Evolutionary conservation across 2,329 filamentous ascomycete species (phyloP).

Genomic region (Cladosporium oxysporum): DNA sequence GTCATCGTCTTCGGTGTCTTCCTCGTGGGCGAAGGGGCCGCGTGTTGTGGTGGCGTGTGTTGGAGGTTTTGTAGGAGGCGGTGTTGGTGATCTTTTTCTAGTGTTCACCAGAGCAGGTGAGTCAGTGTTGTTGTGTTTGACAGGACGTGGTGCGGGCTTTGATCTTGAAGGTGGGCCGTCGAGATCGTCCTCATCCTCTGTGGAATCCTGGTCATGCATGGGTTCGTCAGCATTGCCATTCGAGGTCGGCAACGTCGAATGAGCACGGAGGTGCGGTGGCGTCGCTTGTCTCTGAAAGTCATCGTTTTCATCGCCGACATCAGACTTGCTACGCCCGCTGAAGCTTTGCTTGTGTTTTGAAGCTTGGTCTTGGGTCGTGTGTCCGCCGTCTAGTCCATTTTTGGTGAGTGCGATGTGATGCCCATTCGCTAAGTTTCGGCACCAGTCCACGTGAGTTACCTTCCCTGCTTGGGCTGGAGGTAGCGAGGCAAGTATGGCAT

Average conservation of each 20-base stretch:
- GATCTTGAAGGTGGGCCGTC: conserved; percentile 33
- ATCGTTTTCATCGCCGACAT: conserved; percentile 18
- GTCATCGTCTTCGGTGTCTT: conserved; percentile 1
- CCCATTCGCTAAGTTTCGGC: conserved; percentile 37
- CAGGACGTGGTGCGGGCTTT: background rate
- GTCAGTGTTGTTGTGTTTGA: background rate
- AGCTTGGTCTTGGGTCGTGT: background rate
- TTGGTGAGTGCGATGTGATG: conserved; percentile 4
- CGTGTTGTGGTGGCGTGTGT: conserved; percentile 11
- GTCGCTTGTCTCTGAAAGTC: conserved; percentile 32
- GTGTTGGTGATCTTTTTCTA: background rate
- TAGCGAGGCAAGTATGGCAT: conserved; percentile 16
- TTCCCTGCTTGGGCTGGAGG: conserved; percentile 4
- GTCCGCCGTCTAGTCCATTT: background rate
- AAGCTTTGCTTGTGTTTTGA: background rate
- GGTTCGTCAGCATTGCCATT: background rate
- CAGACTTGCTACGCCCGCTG: background rate
- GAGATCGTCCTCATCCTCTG: conserved; percentile 43
- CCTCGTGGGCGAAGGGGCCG: conserved; percentile 20
- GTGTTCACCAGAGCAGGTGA: background rate
- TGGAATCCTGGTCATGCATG: conserved; percentile 35
- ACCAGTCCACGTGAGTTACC: conserved; percentile 34
- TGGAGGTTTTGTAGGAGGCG: background rate
- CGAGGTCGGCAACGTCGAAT: background rate
- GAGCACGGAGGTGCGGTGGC: conserved; percentile 26